A percentile compares a stretch with the other conserved stretches of the same genome.
Evolutionary conservation across 257 asterid species (phyloP).

Genomic region (Cynanchum wilfordii): DNA sequence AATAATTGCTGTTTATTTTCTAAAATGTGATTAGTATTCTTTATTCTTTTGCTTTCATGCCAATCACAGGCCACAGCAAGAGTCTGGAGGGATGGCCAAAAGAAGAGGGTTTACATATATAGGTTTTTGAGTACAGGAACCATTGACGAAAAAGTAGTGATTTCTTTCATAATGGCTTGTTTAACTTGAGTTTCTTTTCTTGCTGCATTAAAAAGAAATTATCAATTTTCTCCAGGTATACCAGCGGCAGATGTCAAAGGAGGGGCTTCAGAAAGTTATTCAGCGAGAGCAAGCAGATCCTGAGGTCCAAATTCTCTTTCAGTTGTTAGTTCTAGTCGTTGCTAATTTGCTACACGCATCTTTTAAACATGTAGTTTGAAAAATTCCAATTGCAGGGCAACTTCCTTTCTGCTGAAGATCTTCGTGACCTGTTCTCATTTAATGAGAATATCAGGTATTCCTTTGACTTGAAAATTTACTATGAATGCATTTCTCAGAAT

Average conservation of each 20-base stretch:
- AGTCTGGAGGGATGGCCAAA: conserved; percentile 99
- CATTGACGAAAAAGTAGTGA: conserved; percentile 84
- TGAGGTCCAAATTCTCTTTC: conserved; percentile 47
- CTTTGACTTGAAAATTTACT: conserved; percentile 16
- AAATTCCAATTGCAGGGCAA: conserved; percentile 56
- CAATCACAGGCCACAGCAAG: conserved; percentile 90
- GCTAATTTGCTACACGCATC: neutral
- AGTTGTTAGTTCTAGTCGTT: conserved; percentile 13
- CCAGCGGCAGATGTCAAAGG: conserved; percentile 99
- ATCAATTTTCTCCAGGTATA: conserved; percentile 50
- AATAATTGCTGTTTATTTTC: neutral
- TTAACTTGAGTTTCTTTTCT: conserved; percentile 6
- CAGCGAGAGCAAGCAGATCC: conserved; percentile 71
- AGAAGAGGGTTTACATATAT: conserved; percentile 93
- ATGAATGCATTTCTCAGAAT: conserved; percentile 1
- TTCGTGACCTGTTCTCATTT: conserved; percentile 85
- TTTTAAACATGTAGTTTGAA: conserved; percentile 21
- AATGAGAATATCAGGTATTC: conserved; percentile 65
- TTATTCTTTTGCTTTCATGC: conserved; percentile 6
- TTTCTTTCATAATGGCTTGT: conserved; percentile 7
- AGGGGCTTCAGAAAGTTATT: conserved; percentile 92
- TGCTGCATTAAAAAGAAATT: neutral
- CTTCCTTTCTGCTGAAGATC: conserved; percentile 81
- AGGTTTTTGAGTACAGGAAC: conserved; percentile 96
- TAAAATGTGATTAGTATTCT: neutral